Evolutionary conservation across 2,329 filamentous ascomycete genomes (phyloP).

Genomic region (Rhinocladiella similis): DNA sequence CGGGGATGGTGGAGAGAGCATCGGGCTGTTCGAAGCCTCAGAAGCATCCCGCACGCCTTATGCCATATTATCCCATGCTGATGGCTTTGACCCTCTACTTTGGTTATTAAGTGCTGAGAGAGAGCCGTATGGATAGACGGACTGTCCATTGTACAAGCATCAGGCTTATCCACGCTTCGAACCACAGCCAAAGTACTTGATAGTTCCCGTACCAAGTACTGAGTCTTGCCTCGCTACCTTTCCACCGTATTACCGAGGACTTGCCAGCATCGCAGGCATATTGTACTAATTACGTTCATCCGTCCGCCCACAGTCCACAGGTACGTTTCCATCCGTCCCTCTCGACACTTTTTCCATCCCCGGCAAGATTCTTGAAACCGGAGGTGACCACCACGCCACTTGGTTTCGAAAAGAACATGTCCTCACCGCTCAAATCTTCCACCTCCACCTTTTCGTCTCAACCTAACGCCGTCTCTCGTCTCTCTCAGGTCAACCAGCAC

Average conservation of each 20-base stretch:
- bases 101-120: no score
- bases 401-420: neutral
- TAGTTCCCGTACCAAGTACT: no score
- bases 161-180: no score
- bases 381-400: neutral
- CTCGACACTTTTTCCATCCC: neutral
- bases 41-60: neutral
- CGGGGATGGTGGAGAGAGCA: neutral
- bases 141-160: no score
- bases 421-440: conserved; percentile 5
- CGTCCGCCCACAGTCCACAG: neutral
- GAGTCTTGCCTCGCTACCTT: neutral
- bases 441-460: conserved; percentile 43
- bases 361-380: neutral
- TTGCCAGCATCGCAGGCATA: neutral
- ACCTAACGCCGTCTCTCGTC: conserved; percentile 42
- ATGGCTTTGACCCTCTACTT: no score
- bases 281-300: neutral
- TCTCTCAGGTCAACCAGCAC: conserved; percentile 67
- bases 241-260: neutral
- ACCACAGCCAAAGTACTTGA: no score
- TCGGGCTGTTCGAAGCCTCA: neutral
- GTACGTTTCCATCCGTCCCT: conserved; percentile 1
- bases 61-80: no score
- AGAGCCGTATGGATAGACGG: no score